phyloP scores from a whole-genome alignment of 768 basidiomycete genomes.

The Grammothele lineata region DNA sequence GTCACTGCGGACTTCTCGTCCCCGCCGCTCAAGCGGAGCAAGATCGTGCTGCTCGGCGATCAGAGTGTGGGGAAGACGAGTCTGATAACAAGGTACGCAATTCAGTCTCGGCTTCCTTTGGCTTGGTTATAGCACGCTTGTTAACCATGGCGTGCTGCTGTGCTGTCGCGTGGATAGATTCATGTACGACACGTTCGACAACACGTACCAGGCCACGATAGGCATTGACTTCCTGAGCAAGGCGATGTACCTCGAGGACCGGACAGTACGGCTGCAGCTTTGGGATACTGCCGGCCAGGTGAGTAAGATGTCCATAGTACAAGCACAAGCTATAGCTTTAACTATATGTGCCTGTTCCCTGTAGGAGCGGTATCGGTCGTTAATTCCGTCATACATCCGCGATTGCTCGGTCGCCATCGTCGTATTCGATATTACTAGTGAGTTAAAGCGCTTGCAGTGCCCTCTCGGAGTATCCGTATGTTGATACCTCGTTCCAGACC shows the following conservation, averaged over 20 bases:
- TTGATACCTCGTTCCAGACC: slow-evolving; percentile 48
- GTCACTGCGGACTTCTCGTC: slow-evolving; percentile 82
- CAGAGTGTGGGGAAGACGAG: slow-evolving; percentile 99
- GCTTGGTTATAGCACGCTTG: not conserved
- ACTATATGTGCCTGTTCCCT: not conserved
- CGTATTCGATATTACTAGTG: slow-evolving; percentile 98
- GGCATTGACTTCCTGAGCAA: slow-evolving; percentile 99
- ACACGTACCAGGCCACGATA: slow-evolving; percentile 97
- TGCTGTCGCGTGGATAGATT: slow-evolving; percentile 45
- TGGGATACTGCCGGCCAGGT: slow-evolving; percentile 99
- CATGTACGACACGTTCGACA: slow-evolving; percentile 99
- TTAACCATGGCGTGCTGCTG: not conserved
- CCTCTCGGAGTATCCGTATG: not conserved
- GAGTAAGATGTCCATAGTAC: no score
- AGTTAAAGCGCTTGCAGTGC: slow-evolving; percentile 31
- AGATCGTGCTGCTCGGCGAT: slow-evolving; percentile 94
- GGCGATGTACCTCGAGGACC: slow-evolving; percentile 99
- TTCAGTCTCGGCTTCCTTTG: not conserved
- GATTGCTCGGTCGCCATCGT: slow-evolving; percentile 99
- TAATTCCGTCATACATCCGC: slow-evolving; percentile 98
- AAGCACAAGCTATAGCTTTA: no score
- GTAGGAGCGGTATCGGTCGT: slow-evolving; percentile 93
- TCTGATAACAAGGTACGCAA: slow-evolving; percentile 84
- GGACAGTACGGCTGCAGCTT: slow-evolving; percentile 93
- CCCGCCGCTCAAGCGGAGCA: slow-evolving; percentile 88